Conservation (phyloP, 768 basidiomycete species). For the Tulasnella sp. region DNA sequence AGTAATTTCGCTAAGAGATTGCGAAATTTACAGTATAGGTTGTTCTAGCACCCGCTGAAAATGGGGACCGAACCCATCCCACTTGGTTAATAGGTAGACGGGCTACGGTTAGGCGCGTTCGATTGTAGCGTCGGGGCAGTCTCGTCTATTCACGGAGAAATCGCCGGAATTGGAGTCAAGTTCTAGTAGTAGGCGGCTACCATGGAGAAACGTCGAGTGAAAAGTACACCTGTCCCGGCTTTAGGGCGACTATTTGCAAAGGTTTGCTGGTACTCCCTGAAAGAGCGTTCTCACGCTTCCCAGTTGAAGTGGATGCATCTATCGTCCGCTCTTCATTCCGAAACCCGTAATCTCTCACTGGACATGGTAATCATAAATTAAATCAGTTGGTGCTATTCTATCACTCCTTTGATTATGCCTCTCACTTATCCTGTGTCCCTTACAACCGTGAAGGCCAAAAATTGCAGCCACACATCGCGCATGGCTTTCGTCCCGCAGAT, state of each 20-base stretch:
- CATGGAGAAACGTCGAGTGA: background rate
- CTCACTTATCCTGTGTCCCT: background rate
- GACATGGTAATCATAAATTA: background rate
- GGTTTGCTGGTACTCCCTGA: background rate
- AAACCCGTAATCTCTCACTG: background rate
- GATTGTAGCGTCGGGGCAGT: too few species aligned
- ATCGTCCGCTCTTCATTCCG: background rate
- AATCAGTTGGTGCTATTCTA: background rate
- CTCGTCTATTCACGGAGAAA: too few species aligned
- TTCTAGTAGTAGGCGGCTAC: background rate
- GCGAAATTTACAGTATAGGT: background rate
- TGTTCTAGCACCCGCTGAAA: background rate
- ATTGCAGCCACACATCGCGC: background rate
- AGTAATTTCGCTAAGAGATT: background rate
- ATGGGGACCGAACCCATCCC: background rate
- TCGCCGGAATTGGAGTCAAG: background rate
- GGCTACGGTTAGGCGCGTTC: too few species aligned
- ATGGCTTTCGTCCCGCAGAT: background rate
- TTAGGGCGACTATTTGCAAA: background rate
- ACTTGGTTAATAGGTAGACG: too few species aligned
- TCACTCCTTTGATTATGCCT: background rate
- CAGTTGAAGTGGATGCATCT: background rate
- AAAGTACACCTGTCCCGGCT: background rate
- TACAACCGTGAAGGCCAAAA: background rate
- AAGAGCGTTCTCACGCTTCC: background rate